Percentiles rank a stretch among this genome's conserved stretches.
phyloP scores from a whole-genome alignment of 768 basidiomycete species.

The Pisolithus tinctorius region DNA sequence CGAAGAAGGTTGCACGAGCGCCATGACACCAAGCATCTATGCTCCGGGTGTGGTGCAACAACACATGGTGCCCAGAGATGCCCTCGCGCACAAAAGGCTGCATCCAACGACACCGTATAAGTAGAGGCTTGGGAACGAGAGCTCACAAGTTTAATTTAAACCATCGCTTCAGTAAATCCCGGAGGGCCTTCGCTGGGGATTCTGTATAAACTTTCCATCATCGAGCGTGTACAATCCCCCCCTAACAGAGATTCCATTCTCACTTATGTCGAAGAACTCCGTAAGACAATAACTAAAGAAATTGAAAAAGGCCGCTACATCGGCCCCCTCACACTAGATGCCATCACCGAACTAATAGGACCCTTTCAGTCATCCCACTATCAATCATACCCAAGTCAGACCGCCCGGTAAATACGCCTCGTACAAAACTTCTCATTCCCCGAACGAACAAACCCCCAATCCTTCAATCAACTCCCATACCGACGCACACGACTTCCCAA shows the following conservation, averaged over 20 bases:
- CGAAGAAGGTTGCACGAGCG: no score
- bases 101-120: no score
- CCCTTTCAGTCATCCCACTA: conserved; percentile 22
- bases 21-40: no score
- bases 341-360: no score
- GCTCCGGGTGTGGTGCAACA: no score
- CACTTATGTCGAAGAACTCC: no score
- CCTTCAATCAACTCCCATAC: conserved; percentile 32
- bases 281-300: no score
- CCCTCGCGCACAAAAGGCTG: no score
- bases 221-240: no score
- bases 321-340: background rate
- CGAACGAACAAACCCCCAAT: background rate
- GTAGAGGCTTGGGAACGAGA: no score
- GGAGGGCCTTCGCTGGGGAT: background rate
- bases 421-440: conserved; percentile 24
- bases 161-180: background rate
- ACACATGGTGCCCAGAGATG: no score
- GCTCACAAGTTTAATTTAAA: background rate
- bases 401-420: conserved; percentile 16
- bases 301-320: background rate
- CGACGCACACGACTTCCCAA: conserved; percentile 16
- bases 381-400: conserved; percentile 24
- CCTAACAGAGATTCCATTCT: no score
- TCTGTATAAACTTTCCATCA: background rate